Conservation (phyloP, 345 rosid genomes). For the Passiflora organensis region DNA sequence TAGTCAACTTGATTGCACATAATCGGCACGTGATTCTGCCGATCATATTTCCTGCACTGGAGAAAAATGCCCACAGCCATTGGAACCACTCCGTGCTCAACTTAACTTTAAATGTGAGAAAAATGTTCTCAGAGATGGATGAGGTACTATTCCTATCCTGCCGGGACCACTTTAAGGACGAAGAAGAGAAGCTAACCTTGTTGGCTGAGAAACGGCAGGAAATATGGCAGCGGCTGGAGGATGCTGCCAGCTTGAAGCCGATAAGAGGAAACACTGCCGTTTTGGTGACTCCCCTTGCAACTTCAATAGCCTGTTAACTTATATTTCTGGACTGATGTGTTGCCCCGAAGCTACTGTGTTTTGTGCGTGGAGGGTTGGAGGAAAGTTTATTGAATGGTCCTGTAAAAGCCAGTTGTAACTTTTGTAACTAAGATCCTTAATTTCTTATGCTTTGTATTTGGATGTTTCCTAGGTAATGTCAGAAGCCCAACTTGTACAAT, state of each 20-base stretch:
- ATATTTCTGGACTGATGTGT: background rate
- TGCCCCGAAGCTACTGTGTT: slow-evolving; percentile 12
- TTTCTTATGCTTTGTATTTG: slow-evolving; percentile 18
- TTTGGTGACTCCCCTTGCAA: slow-evolving; percentile 50
- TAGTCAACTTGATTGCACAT: slow-evolving; percentile 60
- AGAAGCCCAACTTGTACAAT: slow-evolving; percentile 24
- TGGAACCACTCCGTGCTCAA: slow-evolving; percentile 86
- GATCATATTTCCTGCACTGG: slow-evolving; percentile 59
- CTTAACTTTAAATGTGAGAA: slow-evolving; percentile 56
- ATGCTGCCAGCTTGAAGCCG: slow-evolving; percentile 65
- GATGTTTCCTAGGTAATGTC: slow-evolving; percentile 16
- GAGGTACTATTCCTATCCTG: slow-evolving; percentile 57
- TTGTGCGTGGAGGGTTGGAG: slow-evolving; percentile 4
- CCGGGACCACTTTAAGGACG: slow-evolving; percentile 49
- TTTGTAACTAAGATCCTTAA: slow-evolving; percentile 12
- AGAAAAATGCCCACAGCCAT: slow-evolving; percentile 61
- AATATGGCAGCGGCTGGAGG: slow-evolving; percentile 59
- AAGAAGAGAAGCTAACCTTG: slow-evolving; percentile 43
- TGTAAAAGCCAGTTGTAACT: slow-evolving; percentile 32
- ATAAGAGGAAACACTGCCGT: slow-evolving; percentile 58
- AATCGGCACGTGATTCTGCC: slow-evolving; percentile 65
- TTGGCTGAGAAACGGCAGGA: slow-evolving; percentile 52
- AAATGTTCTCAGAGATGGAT: slow-evolving; percentile 82
- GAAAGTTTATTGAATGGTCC: slow-evolving; percentile 18
- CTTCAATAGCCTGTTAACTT: slow-evolving; percentile 42